Evolutionary conservation across 495 filamentous ascomycete species (phyloP).

Genomic region (Hypoxylon trugodes): DNA sequence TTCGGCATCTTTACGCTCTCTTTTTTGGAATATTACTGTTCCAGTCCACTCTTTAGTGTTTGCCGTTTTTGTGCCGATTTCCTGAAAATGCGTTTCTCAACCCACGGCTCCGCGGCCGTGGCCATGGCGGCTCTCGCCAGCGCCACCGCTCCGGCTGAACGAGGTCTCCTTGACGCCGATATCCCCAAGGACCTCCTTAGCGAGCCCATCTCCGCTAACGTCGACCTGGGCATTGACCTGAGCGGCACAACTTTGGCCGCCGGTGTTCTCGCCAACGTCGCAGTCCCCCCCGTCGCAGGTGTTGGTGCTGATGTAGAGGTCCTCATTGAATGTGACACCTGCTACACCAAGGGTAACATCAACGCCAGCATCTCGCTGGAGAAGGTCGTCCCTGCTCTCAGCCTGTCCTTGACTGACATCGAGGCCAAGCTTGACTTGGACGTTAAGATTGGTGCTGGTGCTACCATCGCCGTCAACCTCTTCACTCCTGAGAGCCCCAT

Average conservation of each 20-base stretch:
- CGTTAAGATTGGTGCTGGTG: conserved; percentile 44
- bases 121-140: conserved; percentile 44
- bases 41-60: conserved; percentile 46
- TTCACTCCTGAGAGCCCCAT: conserved; percentile 42
- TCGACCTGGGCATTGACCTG: conserved; percentile 39
- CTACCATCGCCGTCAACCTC: conserved; percentile 49
- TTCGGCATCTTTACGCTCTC: conserved; percentile 40
- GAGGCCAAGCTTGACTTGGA: conserved; percentile 50
- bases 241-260: conserved; percentile 38
- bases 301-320: conserved; percentile 40
- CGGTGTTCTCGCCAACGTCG: conserved; percentile 38
- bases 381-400: conserved; percentile 43
- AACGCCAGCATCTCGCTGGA: conserved; percentile 45
- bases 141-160: conserved; percentile 36
- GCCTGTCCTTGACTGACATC: conserved; percentile 43
- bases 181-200: conserved; percentile 32
- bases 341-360: conserved; percentile 48
- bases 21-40: conserved; percentile 40
- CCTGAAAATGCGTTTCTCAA: conserved; percentile 43
- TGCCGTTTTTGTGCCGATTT: conserved; percentile 31
- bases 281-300: conserved; percentile 28
- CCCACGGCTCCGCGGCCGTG: conserved; percentile 44
- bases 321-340: conserved; percentile 43
- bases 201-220: conserved; percentile 37
- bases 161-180: conserved; percentile 33